phyloP scores from a whole-genome alignment of 768 basidiomycete species.

The Suillus bovinus region DNA sequence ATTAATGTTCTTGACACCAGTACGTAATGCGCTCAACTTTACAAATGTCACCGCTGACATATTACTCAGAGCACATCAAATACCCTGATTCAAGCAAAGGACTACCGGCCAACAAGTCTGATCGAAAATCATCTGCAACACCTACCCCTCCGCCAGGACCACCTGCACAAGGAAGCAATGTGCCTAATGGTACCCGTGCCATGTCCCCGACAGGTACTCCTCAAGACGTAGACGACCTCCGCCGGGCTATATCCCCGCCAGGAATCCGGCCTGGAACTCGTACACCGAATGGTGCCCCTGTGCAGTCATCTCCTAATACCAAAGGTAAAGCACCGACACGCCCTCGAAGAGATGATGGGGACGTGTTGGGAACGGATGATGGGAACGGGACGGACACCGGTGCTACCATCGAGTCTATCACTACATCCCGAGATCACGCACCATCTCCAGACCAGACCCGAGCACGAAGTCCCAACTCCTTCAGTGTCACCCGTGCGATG shows the following conservation, averaged over 20 bases:
- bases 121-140: conserved; percentile 50
- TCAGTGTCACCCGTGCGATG: conserved; percentile 51
- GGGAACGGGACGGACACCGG: conserved; percentile 49
- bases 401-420: conserved; percentile 44
- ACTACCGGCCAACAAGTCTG: conserved; percentile 28
- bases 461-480: conserved; percentile 61
- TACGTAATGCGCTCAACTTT: conserved; percentile 42
- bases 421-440: conserved; percentile 44
- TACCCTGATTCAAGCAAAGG: conserved; percentile 71
- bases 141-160: conserved; percentile 35
- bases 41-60: conserved; percentile 8
- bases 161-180: conserved; percentile 27
- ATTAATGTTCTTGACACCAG: conserved; percentile 96
- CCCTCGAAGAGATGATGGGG: conserved; percentile 45
- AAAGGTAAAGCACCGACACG: conserved; percentile 56
- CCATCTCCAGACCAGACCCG: conserved; percentile 59
- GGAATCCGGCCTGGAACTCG: conserved; percentile 43
- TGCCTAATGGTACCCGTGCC: conserved; percentile 49
- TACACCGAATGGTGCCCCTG: conserved; percentile 33
- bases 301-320: conserved; percentile 16
- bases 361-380: conserved; percentile 46
- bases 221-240: conserved; percentile 54
- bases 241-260: conserved; percentile 68
- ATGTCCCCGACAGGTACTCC: conserved; percentile 59
- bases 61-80: conserved; percentile 78